phyloP scores from a whole-genome alignment of 129 eudicot species.

The Centrapalus pauciflorus region DNA sequence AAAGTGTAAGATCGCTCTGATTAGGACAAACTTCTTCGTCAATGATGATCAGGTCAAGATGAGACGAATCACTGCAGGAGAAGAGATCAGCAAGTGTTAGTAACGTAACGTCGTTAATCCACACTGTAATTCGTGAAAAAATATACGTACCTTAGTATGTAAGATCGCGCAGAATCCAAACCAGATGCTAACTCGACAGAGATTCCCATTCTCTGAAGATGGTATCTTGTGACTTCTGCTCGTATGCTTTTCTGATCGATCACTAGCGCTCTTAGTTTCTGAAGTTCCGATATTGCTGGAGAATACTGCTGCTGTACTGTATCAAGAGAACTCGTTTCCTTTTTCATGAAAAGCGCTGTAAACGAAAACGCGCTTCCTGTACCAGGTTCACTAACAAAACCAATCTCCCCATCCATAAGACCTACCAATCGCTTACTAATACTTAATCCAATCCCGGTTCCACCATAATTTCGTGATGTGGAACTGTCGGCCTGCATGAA shows the following conservation, averaged over 20 bases:
- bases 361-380: conserved; percentile 76
- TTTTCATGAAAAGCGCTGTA: conserved; percentile 47
- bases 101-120: not conserved
- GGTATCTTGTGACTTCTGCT: conserved; percentile 80
- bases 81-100: not conserved
- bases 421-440: conserved; percentile 78
- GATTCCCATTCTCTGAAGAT: conserved; percentile 79
- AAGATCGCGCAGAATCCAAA: conserved; percentile 53
- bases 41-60: not conserved
- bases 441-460: conserved; percentile 91
- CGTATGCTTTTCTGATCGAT: conserved; percentile 58
- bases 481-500: conserved; percentile 98
- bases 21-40: not conserved
- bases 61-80: not conserved
- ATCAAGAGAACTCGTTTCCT: conserved; percentile 28
- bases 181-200: conserved; percentile 43
- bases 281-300: conserved; percentile 52
- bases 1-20: conserved; percentile 32
- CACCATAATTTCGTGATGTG: conserved; percentile 80
- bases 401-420: conserved; percentile 90
- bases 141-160: conserved; percentile 22
- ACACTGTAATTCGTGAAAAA: not conserved
- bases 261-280: conserved; percentile 61
- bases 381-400: conserved; percentile 64
- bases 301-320: conserved; percentile 30